Conservation (phyloP, 805 yeast species). For the Candida ipomoeae region DNA sequence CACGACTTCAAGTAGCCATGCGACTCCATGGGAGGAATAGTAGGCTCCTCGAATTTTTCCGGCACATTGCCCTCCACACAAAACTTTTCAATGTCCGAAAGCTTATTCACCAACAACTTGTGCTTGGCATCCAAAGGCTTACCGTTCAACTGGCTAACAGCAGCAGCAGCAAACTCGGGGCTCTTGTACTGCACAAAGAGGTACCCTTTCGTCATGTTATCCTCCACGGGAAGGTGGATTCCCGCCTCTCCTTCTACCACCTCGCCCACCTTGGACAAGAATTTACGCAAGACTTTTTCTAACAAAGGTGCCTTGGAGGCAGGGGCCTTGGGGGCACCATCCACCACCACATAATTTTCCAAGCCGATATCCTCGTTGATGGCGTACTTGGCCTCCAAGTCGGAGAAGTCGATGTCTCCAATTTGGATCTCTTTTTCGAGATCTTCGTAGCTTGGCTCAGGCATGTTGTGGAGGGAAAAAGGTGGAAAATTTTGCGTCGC, state of each 20-base stretch:
- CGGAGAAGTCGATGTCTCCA: conserved; percentile 71
- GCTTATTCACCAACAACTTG: conserved; percentile 76
- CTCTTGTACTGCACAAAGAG: conserved; percentile 78
- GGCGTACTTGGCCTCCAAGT: conserved; percentile 72
- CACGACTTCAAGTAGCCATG: conserved; percentile 84
- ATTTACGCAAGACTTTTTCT: conserved; percentile 78
- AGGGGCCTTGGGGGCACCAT: conserved; percentile 95
- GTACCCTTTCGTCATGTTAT: conserved; percentile 80
- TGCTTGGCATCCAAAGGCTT: conserved; percentile 94
- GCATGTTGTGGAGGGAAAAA: conserved; percentile 6
- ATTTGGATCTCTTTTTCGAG: conserved; percentile 38
- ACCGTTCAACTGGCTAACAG: conserved; percentile 76
- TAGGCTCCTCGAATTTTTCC: conserved; percentile 67
- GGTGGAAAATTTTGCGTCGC: conserved; percentile 11
- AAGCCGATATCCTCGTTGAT: conserved; percentile 55
- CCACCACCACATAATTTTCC: conserved; percentile 79
- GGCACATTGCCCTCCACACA: conserved; percentile 61
- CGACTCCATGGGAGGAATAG: conserved; percentile 63
- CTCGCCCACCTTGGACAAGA: conserved; percentile 73
- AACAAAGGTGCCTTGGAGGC: conserved; percentile 80
- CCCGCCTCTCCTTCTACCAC: conserved; percentile 58
- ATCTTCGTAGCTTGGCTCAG: conserved; percentile 22
- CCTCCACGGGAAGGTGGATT: conserved; percentile 75
- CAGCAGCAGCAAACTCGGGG: conserved; percentile 65
- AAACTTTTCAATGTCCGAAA: conserved; percentile 77